phyloP scores from a whole-genome alignment of 2,329 filamentous ascomycete genomes.

The Chalara sp. region DNA sequence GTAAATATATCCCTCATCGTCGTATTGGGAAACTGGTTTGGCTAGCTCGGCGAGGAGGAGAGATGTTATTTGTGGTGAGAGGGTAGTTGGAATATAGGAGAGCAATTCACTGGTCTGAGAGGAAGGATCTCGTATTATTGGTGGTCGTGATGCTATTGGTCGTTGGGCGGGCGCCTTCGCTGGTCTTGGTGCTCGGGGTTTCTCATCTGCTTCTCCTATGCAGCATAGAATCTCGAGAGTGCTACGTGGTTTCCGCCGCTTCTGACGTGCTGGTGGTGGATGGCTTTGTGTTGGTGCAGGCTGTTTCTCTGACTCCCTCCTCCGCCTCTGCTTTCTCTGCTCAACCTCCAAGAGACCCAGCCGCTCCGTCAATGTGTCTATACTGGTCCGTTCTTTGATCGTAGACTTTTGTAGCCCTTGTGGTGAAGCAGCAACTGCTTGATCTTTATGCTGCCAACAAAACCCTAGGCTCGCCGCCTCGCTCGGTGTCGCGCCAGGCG shows the following conservation, averaged over 20 bases:
- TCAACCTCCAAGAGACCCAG: conserved; percentile 65
- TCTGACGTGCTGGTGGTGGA: conserved; percentile 6
- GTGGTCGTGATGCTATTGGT: conserved; percentile 15
- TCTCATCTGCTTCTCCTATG: conserved; percentile 21
- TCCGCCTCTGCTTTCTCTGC: conserved; percentile 19
- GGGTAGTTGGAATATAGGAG: conserved; percentile 60
- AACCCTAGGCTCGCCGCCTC: conserved; percentile 39
- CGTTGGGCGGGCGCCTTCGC: background rate
- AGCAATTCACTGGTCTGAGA: conserved; percentile 41
- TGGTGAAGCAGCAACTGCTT: conserved; percentile 40
- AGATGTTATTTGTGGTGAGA: conserved; percentile 63
- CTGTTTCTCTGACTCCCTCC: conserved; percentile 18
- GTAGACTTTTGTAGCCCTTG: conserved; percentile 36
- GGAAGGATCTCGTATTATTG: conserved; percentile 20
- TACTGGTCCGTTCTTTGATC: conserved; percentile 62
- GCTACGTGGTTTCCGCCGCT: conserved; percentile 14
- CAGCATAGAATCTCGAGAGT: conserved; percentile 22
- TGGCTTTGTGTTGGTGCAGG: background rate
- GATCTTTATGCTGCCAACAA: conserved; percentile 94
- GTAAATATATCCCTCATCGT: conserved; percentile 92
- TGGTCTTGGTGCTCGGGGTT: conserved; percentile 17
- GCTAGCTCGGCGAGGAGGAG: conserved; percentile 68
- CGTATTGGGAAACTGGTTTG: conserved; percentile 65
- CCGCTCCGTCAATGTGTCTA: conserved; percentile 80
- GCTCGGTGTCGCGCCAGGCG: conserved; percentile 20